Evolutionary conservation across 495 filamentous ascomycete genomes (phyloP), one percentile per base, ranked within the genome.

Genomic region (Monascus purpureus): DNA sequence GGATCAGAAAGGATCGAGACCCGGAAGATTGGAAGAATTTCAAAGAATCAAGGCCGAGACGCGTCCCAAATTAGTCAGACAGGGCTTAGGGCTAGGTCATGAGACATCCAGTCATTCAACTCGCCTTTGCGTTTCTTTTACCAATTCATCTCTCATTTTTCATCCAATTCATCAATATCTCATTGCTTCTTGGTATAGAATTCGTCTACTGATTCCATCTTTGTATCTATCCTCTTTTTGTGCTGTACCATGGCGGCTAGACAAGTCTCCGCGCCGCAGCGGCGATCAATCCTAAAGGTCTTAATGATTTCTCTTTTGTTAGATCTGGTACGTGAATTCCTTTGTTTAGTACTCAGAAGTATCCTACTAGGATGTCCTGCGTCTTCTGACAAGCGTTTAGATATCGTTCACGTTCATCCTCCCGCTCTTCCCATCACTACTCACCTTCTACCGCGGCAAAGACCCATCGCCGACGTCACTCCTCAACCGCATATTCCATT

Each of bases 391-490:
- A n/a, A n/a, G n/a, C n/a, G 8, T 25, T 9, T 38, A 84, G 79
- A 77, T 84, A 40, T 85, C 81, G 20, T 86, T 86, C 52, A 96
- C 92, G n/a, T 90, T 96, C 57, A 95, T 96, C 58, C 79, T 97
- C 4, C 90, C 90, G 1, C 75, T 97, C 26, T 97, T 94, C 51
- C 90, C 90, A 3, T 82, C 81, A 13, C 76, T 97, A 12, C 75
- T 97, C 51, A 74, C 86, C 46, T 96, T 95, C 69, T 99, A 99
- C 64, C 80, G 84, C 52, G 71, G 76, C 38, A 46, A 65, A 33
- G 63, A 72, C 34, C 68, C 68, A 31, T 61, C 66, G 3, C 49
- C 57, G 23, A 58, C 59, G 27, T 70, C 84, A 1, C 52, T 92
- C 25, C 74, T 99, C 18, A 75, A 79, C 36, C 72, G 67, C 32